Conservation (phyloP, 148 eudicot species). For the Persicaria tinctoria region DNA sequence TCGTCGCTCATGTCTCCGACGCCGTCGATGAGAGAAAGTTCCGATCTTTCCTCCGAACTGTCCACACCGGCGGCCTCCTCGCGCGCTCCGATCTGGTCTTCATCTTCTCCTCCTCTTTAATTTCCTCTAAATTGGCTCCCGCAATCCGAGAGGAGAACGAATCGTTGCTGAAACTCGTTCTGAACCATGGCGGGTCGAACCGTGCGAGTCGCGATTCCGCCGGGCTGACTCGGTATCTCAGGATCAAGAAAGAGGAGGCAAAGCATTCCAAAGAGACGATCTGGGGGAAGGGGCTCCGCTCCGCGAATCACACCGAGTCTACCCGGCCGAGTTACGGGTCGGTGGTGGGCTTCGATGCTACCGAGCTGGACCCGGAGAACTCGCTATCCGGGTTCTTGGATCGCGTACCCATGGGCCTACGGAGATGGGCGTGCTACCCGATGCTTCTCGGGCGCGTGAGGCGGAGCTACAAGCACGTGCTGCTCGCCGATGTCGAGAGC, state of each 20-base stretch:
- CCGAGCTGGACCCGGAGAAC: conserved; percentile 82
- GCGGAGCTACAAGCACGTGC: conserved; percentile 51
- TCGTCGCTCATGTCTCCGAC: conserved; percentile 51
- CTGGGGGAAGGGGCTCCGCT: conserved; percentile 44
- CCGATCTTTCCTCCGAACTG: conserved; percentile 32
- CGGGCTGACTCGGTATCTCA: conserved; percentile 29
- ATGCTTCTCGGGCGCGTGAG: conserved; percentile 74
- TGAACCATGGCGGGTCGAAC: conserved; percentile 4
- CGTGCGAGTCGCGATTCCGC: conserved; percentile 7
- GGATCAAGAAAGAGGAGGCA: conserved; percentile 24
- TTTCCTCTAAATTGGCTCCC: conserved; percentile 13
- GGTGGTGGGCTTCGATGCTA: conserved; percentile 54
- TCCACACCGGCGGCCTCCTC: conserved; percentile 30
- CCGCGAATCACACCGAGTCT: background rate
- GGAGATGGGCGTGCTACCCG: conserved; percentile 82
- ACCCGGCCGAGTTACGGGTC: conserved; percentile 62
- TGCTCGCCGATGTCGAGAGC: conserved; percentile 46
- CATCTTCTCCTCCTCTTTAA: conserved; percentile 27
- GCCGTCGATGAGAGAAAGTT: conserved; percentile 23
- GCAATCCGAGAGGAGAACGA: conserved; percentile 36
- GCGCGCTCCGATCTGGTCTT: conserved; percentile 45
- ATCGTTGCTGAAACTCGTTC: conserved; percentile 32
- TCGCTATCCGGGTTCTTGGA: conserved; percentile 66
- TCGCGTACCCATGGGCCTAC: conserved; percentile 50
- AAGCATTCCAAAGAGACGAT: conserved; percentile 40